Evolutionary conservation across 306 rosid species (phyloP).

Genomic region (Neltuma alba): DNA sequence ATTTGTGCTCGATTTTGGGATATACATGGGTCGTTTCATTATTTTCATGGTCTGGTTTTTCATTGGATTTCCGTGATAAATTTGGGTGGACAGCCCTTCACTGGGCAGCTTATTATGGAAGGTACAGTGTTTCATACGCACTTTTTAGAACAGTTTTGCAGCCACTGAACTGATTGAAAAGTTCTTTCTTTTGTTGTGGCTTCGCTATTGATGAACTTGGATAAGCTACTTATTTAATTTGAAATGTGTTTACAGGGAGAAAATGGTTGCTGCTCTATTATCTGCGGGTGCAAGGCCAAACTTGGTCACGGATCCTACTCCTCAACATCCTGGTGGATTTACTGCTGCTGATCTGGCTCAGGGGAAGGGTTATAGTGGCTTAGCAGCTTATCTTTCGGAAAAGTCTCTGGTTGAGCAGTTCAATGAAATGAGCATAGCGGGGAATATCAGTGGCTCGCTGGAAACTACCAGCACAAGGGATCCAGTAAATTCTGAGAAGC

Average conservation of each 20-base stretch:
- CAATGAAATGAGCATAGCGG: constrained; percentile 81
- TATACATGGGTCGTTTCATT: constrained; percentile 84
- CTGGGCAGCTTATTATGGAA: constrained; percentile 94
- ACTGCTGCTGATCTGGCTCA: constrained; percentile 86
- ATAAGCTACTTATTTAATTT: constrained; percentile 23
- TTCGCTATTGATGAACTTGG: not conserved
- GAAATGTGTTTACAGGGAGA: constrained; percentile 61
- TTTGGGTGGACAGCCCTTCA: constrained; percentile 98
- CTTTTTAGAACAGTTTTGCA: constrained; percentile 27
- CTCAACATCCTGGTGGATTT: constrained; percentile 72
- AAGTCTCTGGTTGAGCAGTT: constrained; percentile 83
- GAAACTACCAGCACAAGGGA: constrained; percentile 50
- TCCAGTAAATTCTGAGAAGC: constrained; percentile 49
- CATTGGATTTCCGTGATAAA: constrained; percentile 89
- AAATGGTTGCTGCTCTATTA: constrained; percentile 81
- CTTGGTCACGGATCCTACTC: constrained; percentile 90
- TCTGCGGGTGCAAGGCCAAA: constrained; percentile 90
- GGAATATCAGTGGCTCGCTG: constrained; percentile 83
- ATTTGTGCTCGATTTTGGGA: constrained; percentile 84
- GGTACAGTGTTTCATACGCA: constrained; percentile 47
- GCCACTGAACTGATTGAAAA: constrained; percentile 13
- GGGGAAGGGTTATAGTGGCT: constrained; percentile 69
- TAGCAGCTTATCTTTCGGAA: constrained; percentile 94
- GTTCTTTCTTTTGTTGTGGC: constrained; percentile 28
- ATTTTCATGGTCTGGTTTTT: constrained; percentile 82